A percentile compares a stretch with the other conserved stretches of the same genome.
Conservation (phyloP, 1,284 basidiomycete species). For the Exsudoporus floridanus region DNA sequence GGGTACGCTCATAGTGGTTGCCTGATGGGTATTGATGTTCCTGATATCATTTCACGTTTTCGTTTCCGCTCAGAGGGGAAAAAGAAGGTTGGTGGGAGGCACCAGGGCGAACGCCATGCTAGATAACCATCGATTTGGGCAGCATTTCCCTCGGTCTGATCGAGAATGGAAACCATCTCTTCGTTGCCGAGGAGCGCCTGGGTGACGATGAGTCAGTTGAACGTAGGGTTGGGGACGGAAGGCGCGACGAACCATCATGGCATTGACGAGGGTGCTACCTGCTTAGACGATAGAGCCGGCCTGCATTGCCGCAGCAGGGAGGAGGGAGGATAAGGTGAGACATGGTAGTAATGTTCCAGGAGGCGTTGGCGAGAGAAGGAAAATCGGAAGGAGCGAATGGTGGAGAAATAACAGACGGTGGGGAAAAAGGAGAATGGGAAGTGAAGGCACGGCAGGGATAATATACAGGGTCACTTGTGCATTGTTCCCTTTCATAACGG, state of each 20-base stretch:
- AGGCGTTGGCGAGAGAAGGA: conserved; percentile 13
- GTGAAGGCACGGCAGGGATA: background rate
- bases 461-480: background rate
- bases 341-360: background rate
- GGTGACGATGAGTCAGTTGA: too few relatives aligned
- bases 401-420: background rate
- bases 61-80: background rate
- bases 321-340: conserved; percentile 13
- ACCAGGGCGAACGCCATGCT: conserved; percentile 54
- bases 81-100: conserved; percentile 26
- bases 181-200: conserved; percentile 55
- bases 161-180: conserved; percentile 55
- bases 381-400: conserved; percentile 9
- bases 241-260: conserved; percentile 27
- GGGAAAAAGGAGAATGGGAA: background rate
- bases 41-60: too few relatives aligned
- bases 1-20: conserved; percentile 64
- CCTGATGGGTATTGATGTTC: conserved; percentile 41
- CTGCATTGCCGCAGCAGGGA: conserved; percentile 13
- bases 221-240: background rate
- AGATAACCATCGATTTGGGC: conserved; percentile 54
- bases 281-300: conserved; percentile 22
- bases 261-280: conserved; percentile 28
- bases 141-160: conserved; percentile 63
- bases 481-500: too few relatives aligned